These are phyloP conservation scores for Leucosporidium yakuticum DNA, from an alignment of 768 basidiomycete genomes.

Conservation along the genomic window DNA sequence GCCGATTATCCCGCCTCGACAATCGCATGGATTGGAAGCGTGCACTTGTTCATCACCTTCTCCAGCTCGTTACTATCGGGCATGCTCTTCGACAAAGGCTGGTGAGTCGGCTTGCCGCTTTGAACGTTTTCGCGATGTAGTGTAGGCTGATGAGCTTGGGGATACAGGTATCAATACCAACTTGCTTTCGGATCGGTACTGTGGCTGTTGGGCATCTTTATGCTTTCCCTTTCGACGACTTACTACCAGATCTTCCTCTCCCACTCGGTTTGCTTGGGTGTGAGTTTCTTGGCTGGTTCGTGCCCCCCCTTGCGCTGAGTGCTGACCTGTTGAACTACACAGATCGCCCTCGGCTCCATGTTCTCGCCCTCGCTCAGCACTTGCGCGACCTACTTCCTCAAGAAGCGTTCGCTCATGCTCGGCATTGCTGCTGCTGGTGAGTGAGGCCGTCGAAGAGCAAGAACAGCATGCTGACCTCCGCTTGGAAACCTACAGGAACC, in stretches of 20 bases:
- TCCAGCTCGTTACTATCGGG: slow-evolving; percentile 40
- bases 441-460: not conserved
- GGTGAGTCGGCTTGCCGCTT: slow-evolving; percentile 28
- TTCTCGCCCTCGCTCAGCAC: not conserved
- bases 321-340: not conserved
- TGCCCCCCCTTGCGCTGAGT: no score
- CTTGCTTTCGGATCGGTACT: slow-evolving; percentile 20
- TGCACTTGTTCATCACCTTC: slow-evolving; percentile 44
- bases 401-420: not conserved
- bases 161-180: slow-evolving; percentile 21
- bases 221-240: slow-evolving; percentile 7
- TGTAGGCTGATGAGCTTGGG: no score
- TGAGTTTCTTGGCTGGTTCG: slow-evolving; percentile 29
- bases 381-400: slow-evolving; percentile 3
- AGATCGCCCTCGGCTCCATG: slow-evolving; percentile 3
- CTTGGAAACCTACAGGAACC: not conserved
- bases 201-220: slow-evolving; percentile 30
- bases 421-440: not conserved
- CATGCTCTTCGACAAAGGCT: slow-evolving; percentile 44
- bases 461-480: not conserved
- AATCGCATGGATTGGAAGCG: slow-evolving; percentile 44
- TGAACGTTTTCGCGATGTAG: no score
- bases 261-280: slow-evolving; percentile 27
- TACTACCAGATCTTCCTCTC: slow-evolving; percentile 25
- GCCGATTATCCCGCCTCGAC: slow-evolving; percentile 39